phyloP scores from a whole-genome alignment of 495 filamentous ascomycete genomes.

The Penicillium bovifimosum region DNA sequence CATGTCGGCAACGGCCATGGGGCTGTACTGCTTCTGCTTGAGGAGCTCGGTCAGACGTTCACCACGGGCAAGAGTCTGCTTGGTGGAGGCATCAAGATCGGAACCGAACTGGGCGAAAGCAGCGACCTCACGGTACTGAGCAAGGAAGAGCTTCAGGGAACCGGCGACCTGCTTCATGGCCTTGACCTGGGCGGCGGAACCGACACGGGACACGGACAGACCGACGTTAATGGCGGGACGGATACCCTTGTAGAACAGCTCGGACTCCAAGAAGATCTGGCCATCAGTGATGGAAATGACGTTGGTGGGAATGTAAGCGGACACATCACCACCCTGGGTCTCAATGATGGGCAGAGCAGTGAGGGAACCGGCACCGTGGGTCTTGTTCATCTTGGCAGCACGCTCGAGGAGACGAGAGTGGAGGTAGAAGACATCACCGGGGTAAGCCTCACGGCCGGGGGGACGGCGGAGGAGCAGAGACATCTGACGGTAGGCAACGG shows the following conservation, averaged over 20 bases:
- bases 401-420: slow-evolving; percentile 99
- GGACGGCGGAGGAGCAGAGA: slow-evolving; percentile 98
- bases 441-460: slow-evolving; percentile 99
- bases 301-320: slow-evolving; percentile 99
- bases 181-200: slow-evolving; percentile 99
- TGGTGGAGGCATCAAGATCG: slow-evolving; percentile 96
- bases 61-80: slow-evolving; percentile 98
- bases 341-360: slow-evolving; percentile 98
- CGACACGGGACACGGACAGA: slow-evolving; percentile 99
- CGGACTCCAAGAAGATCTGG: slow-evolving; percentile 99
- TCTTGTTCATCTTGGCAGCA: slow-evolving; percentile 98
- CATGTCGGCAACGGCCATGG: slow-evolving; percentile 99
- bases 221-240: slow-evolving; percentile 99
- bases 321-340: slow-evolving; percentile 99
- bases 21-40: slow-evolving; percentile 99
- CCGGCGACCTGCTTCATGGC: slow-evolving; percentile 99
- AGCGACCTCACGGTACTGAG: slow-evolving; percentile 99
- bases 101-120: slow-evolving; percentile 99
- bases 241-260: slow-evolving; percentile 99
- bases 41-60: slow-evolving; percentile 98
- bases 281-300: slow-evolving; percentile 99
- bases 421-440: slow-evolving; percentile 99
- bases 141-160: slow-evolving; percentile 99
- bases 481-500: slow-evolving; percentile 99
- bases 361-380: slow-evolving; percentile 90